These are phyloP conservation scores for Fusarium stilboides DNA, from an alignment of 2,329 filamentous ascomycete genomes.

Conservation along the genomic window DNA sequence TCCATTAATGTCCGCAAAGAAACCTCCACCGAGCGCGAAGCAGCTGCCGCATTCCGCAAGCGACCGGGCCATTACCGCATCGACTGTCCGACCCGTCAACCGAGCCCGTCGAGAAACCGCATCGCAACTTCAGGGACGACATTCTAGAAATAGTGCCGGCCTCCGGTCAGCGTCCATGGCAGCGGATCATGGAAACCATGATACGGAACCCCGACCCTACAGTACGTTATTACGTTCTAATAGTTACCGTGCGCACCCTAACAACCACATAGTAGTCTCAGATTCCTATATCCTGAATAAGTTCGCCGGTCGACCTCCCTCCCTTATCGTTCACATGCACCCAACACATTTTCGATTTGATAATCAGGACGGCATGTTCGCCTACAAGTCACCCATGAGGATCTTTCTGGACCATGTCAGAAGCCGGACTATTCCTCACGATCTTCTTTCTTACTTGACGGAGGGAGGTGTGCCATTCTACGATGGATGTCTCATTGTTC, in stretches of 20 bases:
- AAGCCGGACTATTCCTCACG: slow-evolving; percentile 85
- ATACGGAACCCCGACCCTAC: slow-evolving; percentile 66
- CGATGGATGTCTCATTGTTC: slow-evolving; percentile 94
- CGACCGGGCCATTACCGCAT: slow-evolving; percentile 58
- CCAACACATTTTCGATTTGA: slow-evolving; percentile 92
- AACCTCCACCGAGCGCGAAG: slow-evolving; percentile 64
- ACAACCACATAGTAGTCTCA: slow-evolving; percentile 73
- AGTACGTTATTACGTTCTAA: slow-evolving; percentile 55
- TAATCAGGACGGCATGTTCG: slow-evolving; percentile 91
- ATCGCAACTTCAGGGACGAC: slow-evolving; percentile 61
- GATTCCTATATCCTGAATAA: slow-evolving; percentile 87
- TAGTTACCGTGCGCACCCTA: slow-evolving; percentile 34
- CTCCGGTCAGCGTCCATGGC: slow-evolving; percentile 65
- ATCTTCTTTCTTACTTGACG: slow-evolving; percentile 85
- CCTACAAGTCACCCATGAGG: slow-evolving; percentile 93
- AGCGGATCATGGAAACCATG: slow-evolving; percentile 59
- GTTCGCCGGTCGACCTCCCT: slow-evolving; percentile 81
- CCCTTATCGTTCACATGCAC: slow-evolving; percentile 88
- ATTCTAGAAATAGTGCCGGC: slow-evolving; percentile 66
- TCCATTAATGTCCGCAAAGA: slow-evolving; percentile 70
- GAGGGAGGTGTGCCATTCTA: slow-evolving; percentile 85
- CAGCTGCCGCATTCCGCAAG: slow-evolving; percentile 55
- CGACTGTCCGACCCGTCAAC: slow-evolving; percentile 66
- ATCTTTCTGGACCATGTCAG: slow-evolving; percentile 83
- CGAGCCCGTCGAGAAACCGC: slow-evolving; percentile 72